phyloP scores from a whole-genome alignment of 495 filamentous ascomycete genomes.

The Polyplosphaeria fusca region DNA sequence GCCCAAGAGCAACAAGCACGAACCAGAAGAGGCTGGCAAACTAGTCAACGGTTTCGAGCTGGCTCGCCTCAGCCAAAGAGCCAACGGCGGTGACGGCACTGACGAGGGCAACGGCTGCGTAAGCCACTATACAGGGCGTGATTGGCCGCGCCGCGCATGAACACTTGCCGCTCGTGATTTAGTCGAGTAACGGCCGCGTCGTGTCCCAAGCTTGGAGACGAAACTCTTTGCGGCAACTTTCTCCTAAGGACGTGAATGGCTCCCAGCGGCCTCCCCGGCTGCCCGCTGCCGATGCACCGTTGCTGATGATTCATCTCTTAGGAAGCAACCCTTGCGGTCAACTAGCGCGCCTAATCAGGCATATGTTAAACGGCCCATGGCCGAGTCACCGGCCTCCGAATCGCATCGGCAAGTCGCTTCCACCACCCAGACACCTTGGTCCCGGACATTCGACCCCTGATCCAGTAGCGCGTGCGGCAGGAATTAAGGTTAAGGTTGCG shows the following conservation, averaged over 20 bases:
- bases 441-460: slow-evolving; percentile 7
- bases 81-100: too few species aligned
- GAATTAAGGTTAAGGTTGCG: slow-evolving; percentile 28
- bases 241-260: too few species aligned
- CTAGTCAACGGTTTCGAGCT: too few species aligned
- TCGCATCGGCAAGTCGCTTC: background rate
- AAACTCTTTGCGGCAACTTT: background rate
- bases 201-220: background rate
- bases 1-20: too few species aligned
- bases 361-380: slow-evolving; percentile 5
- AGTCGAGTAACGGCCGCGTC: background rate
- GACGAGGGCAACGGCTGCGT: background rate
- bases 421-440: background rate
- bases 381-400: background rate
- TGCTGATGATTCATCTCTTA: slow-evolving; percentile 13
- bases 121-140: too few species aligned
- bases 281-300: too few species aligned
- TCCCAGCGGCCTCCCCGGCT: too few species aligned
- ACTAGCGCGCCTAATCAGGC: slow-evolving; percentile 8
- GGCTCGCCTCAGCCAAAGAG: too few species aligned
- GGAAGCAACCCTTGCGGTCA: background rate
- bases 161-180: background rate
- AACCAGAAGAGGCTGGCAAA: too few species aligned
- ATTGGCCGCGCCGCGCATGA: too few species aligned
- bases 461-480: background rate